Percentiles rank a stretch among this genome's conserved stretches.
Conservation (phyloP, 805 yeast species). For the Candida endomychidarum region DNA sequence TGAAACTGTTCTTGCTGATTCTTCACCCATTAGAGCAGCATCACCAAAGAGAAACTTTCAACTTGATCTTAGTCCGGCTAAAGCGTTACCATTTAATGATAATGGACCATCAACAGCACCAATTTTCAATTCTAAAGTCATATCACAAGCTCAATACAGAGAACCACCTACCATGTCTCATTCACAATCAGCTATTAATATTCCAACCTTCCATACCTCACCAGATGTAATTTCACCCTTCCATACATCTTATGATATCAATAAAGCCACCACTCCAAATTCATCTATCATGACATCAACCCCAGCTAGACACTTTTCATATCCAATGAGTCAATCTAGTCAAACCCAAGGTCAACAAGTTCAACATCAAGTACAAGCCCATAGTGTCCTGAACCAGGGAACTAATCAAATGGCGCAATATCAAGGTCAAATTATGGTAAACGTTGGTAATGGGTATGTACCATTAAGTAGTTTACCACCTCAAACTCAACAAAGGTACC, state of each 20-base stretch:
- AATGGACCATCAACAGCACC: slow-evolving; percentile 38
- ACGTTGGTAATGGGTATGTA: slow-evolving; percentile 21
- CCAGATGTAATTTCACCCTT: slow-evolving; percentile 16
- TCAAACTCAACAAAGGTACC: slow-evolving; percentile 19
- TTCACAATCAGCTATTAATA: slow-evolving; percentile 11
- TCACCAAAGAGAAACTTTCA: slow-evolving; percentile 14
- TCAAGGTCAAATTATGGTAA: slow-evolving; percentile 21
- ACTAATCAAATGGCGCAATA: background rate
- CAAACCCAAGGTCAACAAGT: background rate
- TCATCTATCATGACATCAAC: slow-evolving; percentile 17
- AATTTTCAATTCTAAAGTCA: slow-evolving; percentile 27
- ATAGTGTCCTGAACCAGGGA: background rate
- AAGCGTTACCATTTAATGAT: slow-evolving; percentile 1
- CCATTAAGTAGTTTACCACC: slow-evolving; percentile 20
- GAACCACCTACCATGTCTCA: slow-evolving; percentile 2
- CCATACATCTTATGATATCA: slow-evolving; percentile 8
- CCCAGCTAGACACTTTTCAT: slow-evolving; percentile 12
- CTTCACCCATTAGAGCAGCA: slow-evolving; percentile 32
- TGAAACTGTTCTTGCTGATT: slow-evolving; percentile 41
- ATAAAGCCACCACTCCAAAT: slow-evolving; percentile 6
- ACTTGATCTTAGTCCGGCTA: slow-evolving; percentile 20
- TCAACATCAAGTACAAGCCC: background rate
- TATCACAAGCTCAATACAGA: slow-evolving; percentile 1
- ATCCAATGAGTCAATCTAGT: background rate
- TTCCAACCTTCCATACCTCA: slow-evolving; percentile 8